Percentiles rank a stretch among this genome's conserved stretches.
These are phyloP conservation scores for Diaporthe eres DNA, from an alignment of 2,329 filamentous ascomycete genomes.

Conservation along the genomic window DNA sequence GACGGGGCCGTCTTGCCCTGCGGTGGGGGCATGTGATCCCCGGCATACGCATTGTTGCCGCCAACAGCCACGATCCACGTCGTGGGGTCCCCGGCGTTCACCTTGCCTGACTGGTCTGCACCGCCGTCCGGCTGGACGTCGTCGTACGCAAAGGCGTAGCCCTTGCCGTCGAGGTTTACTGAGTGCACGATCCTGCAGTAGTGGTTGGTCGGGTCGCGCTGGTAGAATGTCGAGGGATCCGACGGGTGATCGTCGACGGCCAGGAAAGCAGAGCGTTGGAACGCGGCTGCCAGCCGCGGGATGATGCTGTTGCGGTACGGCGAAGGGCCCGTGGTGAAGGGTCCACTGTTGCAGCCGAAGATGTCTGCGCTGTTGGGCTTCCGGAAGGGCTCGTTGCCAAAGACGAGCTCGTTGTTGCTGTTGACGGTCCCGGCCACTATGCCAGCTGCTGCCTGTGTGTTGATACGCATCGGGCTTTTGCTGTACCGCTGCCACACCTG, in stretches of 20 bases:
- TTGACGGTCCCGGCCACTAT: constrained; percentile 65
- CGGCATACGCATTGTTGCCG: constrained; percentile 53
- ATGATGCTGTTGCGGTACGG: constrained; percentile 57
- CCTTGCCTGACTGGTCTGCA: constrained; percentile 68
- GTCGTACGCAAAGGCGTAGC: constrained; percentile 74
- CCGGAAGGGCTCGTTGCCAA: constrained; percentile 61
- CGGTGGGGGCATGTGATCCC: constrained; percentile 32
- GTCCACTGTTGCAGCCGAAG: constrained; percentile 75
- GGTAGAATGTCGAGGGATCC: constrained; percentile 54
- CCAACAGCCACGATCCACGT: constrained; percentile 66
- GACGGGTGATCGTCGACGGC: constrained; percentile 59
- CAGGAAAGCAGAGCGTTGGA: constrained; percentile 68
- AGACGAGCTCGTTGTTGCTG: constrained; percentile 54
- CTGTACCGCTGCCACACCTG: constrained; percentile 57
- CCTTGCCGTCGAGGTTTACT: constrained; percentile 65
- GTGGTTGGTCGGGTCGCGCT: constrained; percentile 66
- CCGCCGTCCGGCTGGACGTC: constrained; percentile 68
- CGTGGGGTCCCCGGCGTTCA: constrained; percentile 64
- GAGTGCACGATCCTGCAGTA: constrained; percentile 71
- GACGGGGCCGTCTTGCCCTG: neutral
- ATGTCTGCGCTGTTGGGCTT: constrained; percentile 74
- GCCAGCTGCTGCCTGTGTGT: constrained; percentile 75
- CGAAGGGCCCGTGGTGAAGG: constrained; percentile 64
- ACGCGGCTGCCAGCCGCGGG: constrained; percentile 64
- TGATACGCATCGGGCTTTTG: constrained; percentile 63